These are phyloP conservation scores for Spirogloea muscicola DNA, from an alignment of 139 green algal genomes.

Conservation along the genomic window DNA sequence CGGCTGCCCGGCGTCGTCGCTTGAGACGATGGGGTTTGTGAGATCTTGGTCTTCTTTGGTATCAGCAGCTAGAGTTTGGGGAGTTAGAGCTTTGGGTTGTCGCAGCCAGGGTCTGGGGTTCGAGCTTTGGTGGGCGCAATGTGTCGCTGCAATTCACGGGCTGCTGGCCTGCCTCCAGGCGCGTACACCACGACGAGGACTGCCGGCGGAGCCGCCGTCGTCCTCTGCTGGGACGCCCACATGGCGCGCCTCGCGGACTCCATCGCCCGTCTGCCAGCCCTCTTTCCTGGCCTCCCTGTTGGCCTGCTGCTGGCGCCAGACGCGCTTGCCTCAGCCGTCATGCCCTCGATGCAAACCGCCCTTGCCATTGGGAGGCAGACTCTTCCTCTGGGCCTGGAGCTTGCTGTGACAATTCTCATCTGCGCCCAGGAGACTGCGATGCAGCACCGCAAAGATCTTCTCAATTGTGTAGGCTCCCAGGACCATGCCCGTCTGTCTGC, in stretches of 20 bases:
- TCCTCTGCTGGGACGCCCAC: constrained; percentile 14
- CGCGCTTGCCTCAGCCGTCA: neutral
- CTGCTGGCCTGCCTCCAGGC: too few relatives aligned
- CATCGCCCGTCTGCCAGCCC: neutral
- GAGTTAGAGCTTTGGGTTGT: too few relatives aligned
- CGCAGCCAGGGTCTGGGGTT: too few relatives aligned
- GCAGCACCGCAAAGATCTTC: neutral
- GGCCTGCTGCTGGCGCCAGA: neutral
- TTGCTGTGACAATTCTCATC: neutral
- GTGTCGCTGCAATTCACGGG: too few relatives aligned
- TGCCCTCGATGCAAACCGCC: neutral
- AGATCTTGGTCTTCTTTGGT: too few relatives aligned
- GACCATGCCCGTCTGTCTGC: too few relatives aligned
- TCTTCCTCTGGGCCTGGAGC: neutral
- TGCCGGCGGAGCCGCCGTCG: neutral
- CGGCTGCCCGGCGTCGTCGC: too few relatives aligned
- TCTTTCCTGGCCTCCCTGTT: neutral
- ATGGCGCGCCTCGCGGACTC: constrained; percentile 8
- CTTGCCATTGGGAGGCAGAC: neutral
- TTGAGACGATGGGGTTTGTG: too few relatives aligned
- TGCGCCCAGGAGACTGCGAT: neutral
- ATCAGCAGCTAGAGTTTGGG: too few relatives aligned
- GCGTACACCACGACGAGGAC: constrained; percentile 18
- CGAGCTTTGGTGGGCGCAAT: too few relatives aligned
- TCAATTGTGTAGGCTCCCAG: too few relatives aligned